Conservation (phyloP, 148 eudicot genomes). For the Polygonum maritimum region DNA sequence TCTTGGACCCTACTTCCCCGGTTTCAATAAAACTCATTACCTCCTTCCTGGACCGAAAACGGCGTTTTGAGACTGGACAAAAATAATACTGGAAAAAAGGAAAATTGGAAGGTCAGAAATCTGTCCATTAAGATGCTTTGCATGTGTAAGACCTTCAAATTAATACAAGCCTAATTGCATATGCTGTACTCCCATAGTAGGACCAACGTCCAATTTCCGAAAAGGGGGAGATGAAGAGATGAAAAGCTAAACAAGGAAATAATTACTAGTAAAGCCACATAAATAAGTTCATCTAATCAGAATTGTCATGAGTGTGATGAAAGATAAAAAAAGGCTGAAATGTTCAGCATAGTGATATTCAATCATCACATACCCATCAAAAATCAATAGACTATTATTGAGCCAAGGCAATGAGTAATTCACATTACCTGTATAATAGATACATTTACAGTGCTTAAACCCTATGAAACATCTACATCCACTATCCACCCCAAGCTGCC, state of each 20-base stretch:
- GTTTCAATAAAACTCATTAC: constrained; percentile 9
- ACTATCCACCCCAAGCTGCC: too few species aligned
- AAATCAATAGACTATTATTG: background rate
- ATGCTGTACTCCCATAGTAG: background rate
- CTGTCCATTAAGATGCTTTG: background rate
- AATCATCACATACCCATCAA: background rate
- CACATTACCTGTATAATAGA: background rate
- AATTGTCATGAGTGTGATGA: background rate
- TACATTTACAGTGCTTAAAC: too few species aligned
- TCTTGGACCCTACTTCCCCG: background rate
- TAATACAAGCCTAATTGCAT: background rate
- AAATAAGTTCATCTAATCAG: background rate
- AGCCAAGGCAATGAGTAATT: background rate
- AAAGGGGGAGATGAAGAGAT: background rate
- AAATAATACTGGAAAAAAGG: constrained; percentile 6
- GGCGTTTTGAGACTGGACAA: background rate
- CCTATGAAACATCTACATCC: too few species aligned
- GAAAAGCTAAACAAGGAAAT: background rate
- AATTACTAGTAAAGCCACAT: background rate
- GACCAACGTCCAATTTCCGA: background rate
- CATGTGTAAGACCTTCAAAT: background rate
- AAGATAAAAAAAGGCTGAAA: background rate
- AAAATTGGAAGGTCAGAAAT: background rate
- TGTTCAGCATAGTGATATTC: background rate
- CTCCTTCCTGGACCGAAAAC: constrained; percentile 14